Percentiles rank a stretch among this genome's conserved stretches.
Evolutionary conservation across 139 green algal species (phyloP).

Genomic region (Closterium sp.): DNA sequence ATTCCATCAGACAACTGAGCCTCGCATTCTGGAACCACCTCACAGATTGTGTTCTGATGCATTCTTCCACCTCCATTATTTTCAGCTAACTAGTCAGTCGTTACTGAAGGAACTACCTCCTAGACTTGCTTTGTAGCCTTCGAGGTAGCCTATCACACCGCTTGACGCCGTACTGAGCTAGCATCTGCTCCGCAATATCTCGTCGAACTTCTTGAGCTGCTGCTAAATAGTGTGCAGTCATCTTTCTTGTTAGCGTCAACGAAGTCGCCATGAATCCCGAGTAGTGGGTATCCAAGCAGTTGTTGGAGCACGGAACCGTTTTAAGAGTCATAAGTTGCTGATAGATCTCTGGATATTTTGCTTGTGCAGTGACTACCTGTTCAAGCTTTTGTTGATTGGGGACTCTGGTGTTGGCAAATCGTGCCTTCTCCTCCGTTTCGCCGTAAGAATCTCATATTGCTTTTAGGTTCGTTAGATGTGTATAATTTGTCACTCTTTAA

Average conservation of each 20-base stretch:
- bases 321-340: background rate
- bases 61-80: background rate
- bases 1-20: background rate
- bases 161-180: background rate
- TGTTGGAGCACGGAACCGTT: background rate
- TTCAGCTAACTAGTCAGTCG: too few relatives aligned
- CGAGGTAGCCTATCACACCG: background rate
- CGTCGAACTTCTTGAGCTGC: background rate
- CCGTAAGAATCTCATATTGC: conserved; percentile 1
- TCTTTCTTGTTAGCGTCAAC: background rate
- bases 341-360: background rate
- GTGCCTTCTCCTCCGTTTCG: conserved; percentile 52
- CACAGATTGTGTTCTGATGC: background rate
- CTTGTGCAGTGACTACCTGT: conserved; percentile 57
- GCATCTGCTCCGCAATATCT: background rate
- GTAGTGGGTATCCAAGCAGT: background rate
- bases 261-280: conserved; percentile 9
- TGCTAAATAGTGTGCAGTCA: background rate
- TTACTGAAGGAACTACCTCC: background rate
- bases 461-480: background rate
- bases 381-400: conserved; percentile 60
- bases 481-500: background rate
- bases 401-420: conserved; percentile 48
- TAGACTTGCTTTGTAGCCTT: background rate
- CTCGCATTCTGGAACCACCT: background rate